phyloP scores from a whole-genome alignment of 192 early-diverging fungal genomes.

The Mortierella alpina region DNA sequence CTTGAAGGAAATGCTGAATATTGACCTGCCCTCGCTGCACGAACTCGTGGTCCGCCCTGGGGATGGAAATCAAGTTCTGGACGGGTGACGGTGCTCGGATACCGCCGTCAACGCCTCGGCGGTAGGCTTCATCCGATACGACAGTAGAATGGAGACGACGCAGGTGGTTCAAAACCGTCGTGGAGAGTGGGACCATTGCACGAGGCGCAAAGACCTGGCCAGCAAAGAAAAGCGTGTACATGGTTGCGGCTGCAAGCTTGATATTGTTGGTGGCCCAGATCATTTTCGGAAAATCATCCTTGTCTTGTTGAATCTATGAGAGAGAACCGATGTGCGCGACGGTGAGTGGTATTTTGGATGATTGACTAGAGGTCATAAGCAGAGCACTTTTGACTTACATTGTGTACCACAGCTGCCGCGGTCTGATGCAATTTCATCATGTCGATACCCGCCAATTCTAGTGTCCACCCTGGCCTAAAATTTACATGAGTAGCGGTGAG shows the following conservation, averaged over 20 bases:
- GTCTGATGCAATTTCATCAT: slow-evolving; percentile 53
- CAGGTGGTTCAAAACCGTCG: slow-evolving; percentile 28
- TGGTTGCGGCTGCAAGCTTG: slow-evolving; percentile 62
- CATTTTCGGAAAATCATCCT: slow-evolving; percentile 62
- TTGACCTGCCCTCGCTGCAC: slow-evolving; percentile 46
- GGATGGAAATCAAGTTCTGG: slow-evolving; percentile 38
- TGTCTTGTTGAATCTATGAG: slow-evolving; percentile 45
- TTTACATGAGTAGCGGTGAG: slow-evolving; percentile 5
- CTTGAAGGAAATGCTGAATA: slow-evolving; percentile 65
- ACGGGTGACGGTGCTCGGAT: slow-evolving; percentile 32
- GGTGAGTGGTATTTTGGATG: neutral
- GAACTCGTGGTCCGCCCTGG: slow-evolving; percentile 24
- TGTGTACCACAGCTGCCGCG: slow-evolving; percentile 61
- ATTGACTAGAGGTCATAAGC: neutral
- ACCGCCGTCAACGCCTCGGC: slow-evolving; percentile 28
- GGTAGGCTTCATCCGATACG: slow-evolving; percentile 37
- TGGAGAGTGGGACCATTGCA: slow-evolving; percentile 51
- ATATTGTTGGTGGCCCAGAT: slow-evolving; percentile 70
- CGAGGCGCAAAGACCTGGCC: slow-evolving; percentile 64
- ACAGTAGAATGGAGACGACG: slow-evolving; percentile 19
- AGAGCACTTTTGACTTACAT: slow-evolving; percentile 21
- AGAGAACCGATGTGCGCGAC: neutral
- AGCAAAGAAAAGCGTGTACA: slow-evolving; percentile 70
- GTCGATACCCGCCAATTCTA: slow-evolving; percentile 61
- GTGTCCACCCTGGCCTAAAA: slow-evolving; percentile 67